Evolutionary conservation across 1,284 basidiomycete genomes (phyloP).

Genomic region (Boletellus deceptivus): DNA sequence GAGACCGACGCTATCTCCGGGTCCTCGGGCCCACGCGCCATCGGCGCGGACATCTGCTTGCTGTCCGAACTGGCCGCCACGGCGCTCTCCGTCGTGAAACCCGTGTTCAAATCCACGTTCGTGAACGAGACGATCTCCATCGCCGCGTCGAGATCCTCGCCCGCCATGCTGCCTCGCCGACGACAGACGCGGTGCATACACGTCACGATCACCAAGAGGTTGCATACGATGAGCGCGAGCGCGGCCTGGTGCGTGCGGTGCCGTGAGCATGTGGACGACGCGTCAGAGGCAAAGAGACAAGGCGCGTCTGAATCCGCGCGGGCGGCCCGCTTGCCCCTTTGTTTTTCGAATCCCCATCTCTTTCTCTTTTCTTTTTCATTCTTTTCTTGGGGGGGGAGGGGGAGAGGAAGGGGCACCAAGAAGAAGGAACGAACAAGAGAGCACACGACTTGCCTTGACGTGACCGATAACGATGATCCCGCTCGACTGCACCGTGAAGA

Average conservation of each 20-base stretch:
- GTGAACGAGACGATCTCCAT: slow-evolving; percentile 9
- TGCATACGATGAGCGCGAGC: slow-evolving; percentile 26
- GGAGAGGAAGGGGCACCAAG: too few relatives aligned
- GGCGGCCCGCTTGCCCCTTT: too few relatives aligned
- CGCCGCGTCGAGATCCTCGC: slow-evolving; percentile 7
- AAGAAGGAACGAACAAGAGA: not conserved
- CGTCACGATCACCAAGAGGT: slow-evolving; percentile 30
- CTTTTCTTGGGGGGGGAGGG: too few relatives aligned
- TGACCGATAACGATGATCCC: slow-evolving; percentile 20
- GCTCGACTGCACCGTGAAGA: slow-evolving; percentile 1
- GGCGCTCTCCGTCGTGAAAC: not conserved
- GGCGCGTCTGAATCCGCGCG: too few relatives aligned
- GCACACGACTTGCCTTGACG: slow-evolving; percentile 18
- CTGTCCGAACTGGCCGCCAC: not conserved
- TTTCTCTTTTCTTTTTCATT: too few relatives aligned
- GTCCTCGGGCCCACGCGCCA: not conserved
- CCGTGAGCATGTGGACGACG: too few relatives aligned
- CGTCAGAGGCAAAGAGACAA: too few relatives aligned
- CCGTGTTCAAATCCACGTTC: slow-evolving; percentile 11
- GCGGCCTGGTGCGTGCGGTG: slow-evolving; percentile 6
- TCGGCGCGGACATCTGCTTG: not conserved
- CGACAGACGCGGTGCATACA: slow-evolving; percentile 17
- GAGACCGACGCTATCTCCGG: not conserved
- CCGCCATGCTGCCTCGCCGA: not conserved
- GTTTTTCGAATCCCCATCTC: too few relatives aligned